Percentiles rank a stretch among this genome's conserved stretches.
These are phyloP conservation scores for Cryptosporidium muris DNA, from an alignment of 169 alveolate genomes.

Conservation along the genomic window DNA sequence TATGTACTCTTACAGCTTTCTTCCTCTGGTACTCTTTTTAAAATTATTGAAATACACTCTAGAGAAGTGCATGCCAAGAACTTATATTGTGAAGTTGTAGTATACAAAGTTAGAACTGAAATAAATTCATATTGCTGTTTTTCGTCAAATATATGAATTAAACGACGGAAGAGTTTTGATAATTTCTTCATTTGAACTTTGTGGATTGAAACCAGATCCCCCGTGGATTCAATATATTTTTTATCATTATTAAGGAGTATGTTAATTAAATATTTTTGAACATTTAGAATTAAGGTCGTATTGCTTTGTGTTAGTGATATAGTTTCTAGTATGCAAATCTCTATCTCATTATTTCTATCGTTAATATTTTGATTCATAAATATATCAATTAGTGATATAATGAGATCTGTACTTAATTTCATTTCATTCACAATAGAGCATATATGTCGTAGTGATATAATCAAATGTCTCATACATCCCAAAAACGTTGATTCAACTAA, in stretches of 20 bases:
- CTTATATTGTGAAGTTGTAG: not conserved
- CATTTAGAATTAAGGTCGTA: not conserved
- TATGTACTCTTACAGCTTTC: no score
- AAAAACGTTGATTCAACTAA: not conserved
- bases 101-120: slow-evolving; percentile 13
- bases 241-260: not conserved
- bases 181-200: not conserved
- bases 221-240: slow-evolving; percentile 10
- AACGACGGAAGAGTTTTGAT: slow-evolving; percentile 4
- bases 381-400: slow-evolving; percentile 5
- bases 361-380: not conserved
- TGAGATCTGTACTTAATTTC: slow-evolving; percentile 9
- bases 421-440: slow-evolving; percentile 7
- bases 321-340: slow-evolving; percentile 9
- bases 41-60: no score
- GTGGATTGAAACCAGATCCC: slow-evolving; percentile 8
- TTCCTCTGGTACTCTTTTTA: no score
- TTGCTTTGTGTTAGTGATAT: slow-evolving; percentile 4
- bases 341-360: slow-evolving; percentile 20
- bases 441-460: slow-evolving; percentile 13
- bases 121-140: slow-evolving; percentile 29
- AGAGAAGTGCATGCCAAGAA: not conserved
- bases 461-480: slow-evolving; percentile 7
- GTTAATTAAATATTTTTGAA: slow-evolving; percentile 9
- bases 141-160: slow-evolving; percentile 1